Base-by-base conservation (phyloP, 805 yeast species). In the Tetrapisispora fleetii region DNA sequence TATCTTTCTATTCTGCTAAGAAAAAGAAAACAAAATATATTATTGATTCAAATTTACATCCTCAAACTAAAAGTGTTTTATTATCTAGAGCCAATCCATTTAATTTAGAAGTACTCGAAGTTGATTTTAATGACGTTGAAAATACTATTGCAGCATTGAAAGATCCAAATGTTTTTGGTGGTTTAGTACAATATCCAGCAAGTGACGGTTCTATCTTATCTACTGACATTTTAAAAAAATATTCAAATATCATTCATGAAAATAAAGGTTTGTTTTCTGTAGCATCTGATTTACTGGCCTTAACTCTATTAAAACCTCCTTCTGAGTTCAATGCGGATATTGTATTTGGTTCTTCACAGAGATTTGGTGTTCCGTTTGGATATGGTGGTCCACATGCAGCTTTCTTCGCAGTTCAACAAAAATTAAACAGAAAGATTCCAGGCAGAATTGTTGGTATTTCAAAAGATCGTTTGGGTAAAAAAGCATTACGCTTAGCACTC, bases 311-410 rank as follows among this genome's bases (percentile, higher is more conserved):
- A 51, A 80, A 83, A 58, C 85, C 97, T 17, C 99, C 99, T 2
- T 72, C 84, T 18, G 75, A 78, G 38, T 86, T 85, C 59, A 89
- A 88, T 48, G 98, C 98, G 40, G 99, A 93, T 65, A 84, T 93
- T 45, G 96, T 84, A 1, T 72, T 93, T 41, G 99, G 99, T 43
- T 80, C 89, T 9, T 77, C 97, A 4, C 99, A 93, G 74, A 77
- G 99, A 67, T 88, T 93, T 58, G 99, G 99, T 60, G 97, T 91
- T 37, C 98, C 99, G 48, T 78, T 91, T 72, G 99, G 98, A 7
- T 93, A 81, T 64, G 99, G 99, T 61, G 99, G 99, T 19, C 99
- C 99, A 3, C 99, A 93, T 67, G 98, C 99, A 43, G 99, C 96
- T 0, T 93, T 87, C 70, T 90, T 93, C 58, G 87, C 98, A 9